Evolutionary conservation across 2,329 filamentous ascomycete species (phyloP).

Genomic region (Westerdykella ornata): DNA sequence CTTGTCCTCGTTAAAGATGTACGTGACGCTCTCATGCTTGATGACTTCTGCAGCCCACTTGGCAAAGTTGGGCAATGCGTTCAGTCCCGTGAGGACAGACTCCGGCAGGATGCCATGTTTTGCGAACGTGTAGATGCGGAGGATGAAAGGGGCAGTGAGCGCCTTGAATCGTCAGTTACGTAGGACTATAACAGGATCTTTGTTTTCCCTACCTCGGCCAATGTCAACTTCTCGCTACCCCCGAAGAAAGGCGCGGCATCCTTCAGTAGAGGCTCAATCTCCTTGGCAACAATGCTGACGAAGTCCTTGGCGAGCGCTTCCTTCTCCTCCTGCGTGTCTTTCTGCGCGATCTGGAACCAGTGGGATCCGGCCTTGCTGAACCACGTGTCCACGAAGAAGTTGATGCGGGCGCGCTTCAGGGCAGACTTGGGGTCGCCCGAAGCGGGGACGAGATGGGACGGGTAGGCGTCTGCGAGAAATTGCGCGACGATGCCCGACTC

Average conservation of each 20-base stretch:
- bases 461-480: conserved; percentile 64
- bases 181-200: not conserved
- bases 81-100: conserved; percentile 44
- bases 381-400: conserved; percentile 68
- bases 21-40: conserved; percentile 58
- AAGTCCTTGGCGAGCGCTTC: conserved; percentile 46
- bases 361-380: conserved; percentile 52
- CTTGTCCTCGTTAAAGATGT: conserved; percentile 29
- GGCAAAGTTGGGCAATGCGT: conserved; percentile 58
- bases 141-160: conserved; percentile 59
- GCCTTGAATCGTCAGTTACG: conserved; percentile 40
- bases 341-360: conserved; percentile 43
- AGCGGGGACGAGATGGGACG: conserved; percentile 58
- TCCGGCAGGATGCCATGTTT: conserved; percentile 51
- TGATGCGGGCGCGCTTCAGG: conserved; percentile 58
- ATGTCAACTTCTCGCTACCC: conserved; percentile 50
- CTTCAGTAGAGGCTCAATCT: conserved; percentile 64
- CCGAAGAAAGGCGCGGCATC: conserved; percentile 43
- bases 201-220: conserved; percentile 58
- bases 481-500: conserved; percentile 69
- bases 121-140: conserved; percentile 52
- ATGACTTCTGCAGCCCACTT: conserved; percentile 59
- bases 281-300: conserved; percentile 56
- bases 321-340: conserved; percentile 41
- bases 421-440: conserved; percentile 50